phyloP scores from a whole-genome alignment of 768 basidiomycete species.

The Calocera viscosa region DNA sequence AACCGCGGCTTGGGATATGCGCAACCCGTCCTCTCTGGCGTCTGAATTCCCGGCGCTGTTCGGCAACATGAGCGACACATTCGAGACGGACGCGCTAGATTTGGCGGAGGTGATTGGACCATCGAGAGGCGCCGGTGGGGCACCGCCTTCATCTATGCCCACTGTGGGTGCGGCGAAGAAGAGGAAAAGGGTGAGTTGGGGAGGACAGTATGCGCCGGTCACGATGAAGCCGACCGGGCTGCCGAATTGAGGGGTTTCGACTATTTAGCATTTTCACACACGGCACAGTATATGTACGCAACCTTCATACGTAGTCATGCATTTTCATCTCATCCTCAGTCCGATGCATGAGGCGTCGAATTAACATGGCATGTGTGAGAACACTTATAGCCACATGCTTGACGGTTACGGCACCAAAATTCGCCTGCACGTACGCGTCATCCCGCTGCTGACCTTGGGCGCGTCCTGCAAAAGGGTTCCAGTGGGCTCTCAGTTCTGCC shows the following conservation, averaged over 20 bases:
- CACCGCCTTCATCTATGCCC: background rate
- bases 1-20: constrained; percentile 6
- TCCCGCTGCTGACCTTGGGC: too few relatives aligned
- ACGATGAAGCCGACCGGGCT: background rate
- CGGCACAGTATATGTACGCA: background rate
- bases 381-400: too few relatives aligned
- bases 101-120: background rate
- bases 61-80: background rate
- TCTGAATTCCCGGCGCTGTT: background rate
- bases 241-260: background rate
- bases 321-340: background rate
- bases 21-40: background rate
- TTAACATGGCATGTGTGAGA: too few relatives aligned
- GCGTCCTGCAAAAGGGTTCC: too few relatives aligned
- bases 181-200: constrained; percentile 11
- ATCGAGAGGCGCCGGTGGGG: background rate
- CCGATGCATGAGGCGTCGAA: too few relatives aligned
- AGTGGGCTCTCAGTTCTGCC: too few relatives aligned
- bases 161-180: background rate
- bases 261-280: background rate
- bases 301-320: background rate
- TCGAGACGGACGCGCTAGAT: constrained; percentile 11
- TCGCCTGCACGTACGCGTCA: too few relatives aligned
- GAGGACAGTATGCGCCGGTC: background rate
- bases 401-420: too few relatives aligned